phyloP scores from a whole-genome alignment of 345 rosid genomes.

The Gossypioides kirkii region DNA sequence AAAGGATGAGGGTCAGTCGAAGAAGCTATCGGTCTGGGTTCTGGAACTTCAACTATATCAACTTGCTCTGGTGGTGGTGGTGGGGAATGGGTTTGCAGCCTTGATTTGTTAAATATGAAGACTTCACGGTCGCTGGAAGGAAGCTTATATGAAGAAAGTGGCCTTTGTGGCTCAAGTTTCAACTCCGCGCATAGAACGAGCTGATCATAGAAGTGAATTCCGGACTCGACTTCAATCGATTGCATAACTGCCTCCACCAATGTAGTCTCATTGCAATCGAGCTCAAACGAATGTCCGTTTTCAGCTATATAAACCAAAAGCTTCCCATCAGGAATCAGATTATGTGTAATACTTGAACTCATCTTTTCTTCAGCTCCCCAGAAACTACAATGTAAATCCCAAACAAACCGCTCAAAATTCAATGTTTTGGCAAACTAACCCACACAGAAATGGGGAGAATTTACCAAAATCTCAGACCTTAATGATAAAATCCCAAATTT shows the following conservation, averaged over 20 bases:
- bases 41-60: conserved; percentile 45
- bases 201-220: conserved; percentile 65
- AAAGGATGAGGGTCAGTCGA: conserved; percentile 63
- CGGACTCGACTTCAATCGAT: conserved; percentile 46
- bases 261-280: conserved; percentile 59
- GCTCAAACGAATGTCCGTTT: conserved; percentile 72
- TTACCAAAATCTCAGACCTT: conserved; percentile 1
- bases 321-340: conserved; percentile 51
- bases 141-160: conserved; percentile 70
- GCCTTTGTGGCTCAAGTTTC: conserved; percentile 78
- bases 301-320: conserved; percentile 84
- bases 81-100: conserved; percentile 55
- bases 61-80: conserved; percentile 67
- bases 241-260: conserved; percentile 77
- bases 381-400: conserved; percentile 20
- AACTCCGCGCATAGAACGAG: conserved; percentile 74
- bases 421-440: conserved; percentile 10
- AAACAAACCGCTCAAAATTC: conserved; percentile 10
- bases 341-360: conserved; percentile 61
- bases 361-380: conserved; percentile 34
- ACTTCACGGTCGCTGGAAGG: conserved; percentile 66
- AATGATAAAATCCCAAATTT: conserved; percentile 21
- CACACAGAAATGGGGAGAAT: not conserved
- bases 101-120: conserved; percentile 68
- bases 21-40: conserved; percentile 46